Percentiles rank a stretch among this genome's conserved stretches.
Conservation (phyloP, 2,329 filamentous ascomycete species). For the Dactylellina haptotyla region DNA sequence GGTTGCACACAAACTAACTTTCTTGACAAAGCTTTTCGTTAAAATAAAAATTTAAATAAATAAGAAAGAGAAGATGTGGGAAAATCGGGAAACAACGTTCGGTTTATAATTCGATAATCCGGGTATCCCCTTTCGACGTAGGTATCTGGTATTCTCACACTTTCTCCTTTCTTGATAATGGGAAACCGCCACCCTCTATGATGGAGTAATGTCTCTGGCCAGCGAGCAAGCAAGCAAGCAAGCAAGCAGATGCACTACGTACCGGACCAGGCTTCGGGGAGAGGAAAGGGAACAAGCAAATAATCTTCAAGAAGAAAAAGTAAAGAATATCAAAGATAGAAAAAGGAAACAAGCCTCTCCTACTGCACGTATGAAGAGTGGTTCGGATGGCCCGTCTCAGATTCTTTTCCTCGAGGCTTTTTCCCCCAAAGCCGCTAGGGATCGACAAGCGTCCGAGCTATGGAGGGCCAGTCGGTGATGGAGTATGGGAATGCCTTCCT, state of each 20-base stretch:
- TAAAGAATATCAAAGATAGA: constrained; percentile 10
- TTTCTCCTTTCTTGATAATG: constrained; percentile 49
- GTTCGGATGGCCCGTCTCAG: constrained; percentile 53
- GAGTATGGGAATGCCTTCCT: constrained; percentile 43
- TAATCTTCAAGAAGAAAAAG: constrained; percentile 17
- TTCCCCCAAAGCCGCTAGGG: constrained; percentile 47
- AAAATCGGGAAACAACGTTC: constrained; percentile 29
- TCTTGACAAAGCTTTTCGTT: constrained; percentile 12
- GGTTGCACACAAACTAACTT: constrained; percentile 37
- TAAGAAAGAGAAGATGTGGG: constrained; percentile 10
- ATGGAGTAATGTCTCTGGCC: constrained; percentile 22
- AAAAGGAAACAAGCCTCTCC: constrained; percentile 23
- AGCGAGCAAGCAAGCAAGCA: constrained; percentile 8
- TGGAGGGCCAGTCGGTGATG: constrained; percentile 42
- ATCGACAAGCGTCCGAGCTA: constrained; percentile 53
- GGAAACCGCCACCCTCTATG: constrained; percentile 33
- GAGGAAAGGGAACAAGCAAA: no score
- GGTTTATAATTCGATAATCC: constrained; percentile 34
- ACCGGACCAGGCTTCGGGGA: no score
- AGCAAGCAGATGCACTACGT: constrained; percentile 40
- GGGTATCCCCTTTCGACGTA: constrained; percentile 4
- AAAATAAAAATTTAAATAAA: constrained; percentile 12
- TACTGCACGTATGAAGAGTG: constrained; percentile 33
- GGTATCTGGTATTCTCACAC: constrained; percentile 30
- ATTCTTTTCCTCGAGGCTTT: constrained; percentile 51